Conservation (phyloP, 2,329 filamentous ascomycete species). For the Calonectria hawksworthii region DNA sequence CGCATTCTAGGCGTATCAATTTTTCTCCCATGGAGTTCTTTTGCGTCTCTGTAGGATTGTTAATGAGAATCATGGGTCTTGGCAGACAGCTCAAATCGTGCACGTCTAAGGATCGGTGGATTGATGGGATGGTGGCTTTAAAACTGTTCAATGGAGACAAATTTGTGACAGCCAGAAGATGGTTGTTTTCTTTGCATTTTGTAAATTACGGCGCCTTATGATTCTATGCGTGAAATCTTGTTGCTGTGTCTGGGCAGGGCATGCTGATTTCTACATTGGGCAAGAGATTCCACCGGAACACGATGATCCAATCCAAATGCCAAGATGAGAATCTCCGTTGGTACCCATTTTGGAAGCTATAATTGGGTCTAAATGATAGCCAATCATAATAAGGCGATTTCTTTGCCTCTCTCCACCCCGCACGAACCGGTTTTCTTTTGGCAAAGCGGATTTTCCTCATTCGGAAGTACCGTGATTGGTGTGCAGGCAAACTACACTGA, state of each 20-base stretch:
- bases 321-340: neutral
- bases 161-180: neutral
- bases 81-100: neutral
- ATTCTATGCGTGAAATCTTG: neutral
- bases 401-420: neutral
- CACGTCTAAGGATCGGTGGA: neutral
- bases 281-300: neutral
- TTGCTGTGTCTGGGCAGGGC: neutral
- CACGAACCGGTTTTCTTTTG: neutral
- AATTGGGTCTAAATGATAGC: neutral
- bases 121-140: neutral
- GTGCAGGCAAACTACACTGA: too few relatives aligned
- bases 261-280: neutral
- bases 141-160: neutral
- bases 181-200: neutral
- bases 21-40: slow-evolving; percentile 74
- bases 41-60: neutral
- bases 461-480: neutral
- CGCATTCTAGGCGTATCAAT: slow-evolving; percentile 87
- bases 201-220: neutral
- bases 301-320: neutral
- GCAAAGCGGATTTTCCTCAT: neutral
- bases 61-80: neutral
- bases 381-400: neutral
- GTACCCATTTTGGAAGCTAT: neutral